These are phyloP conservation scores for Elongisporangium anandrum DNA, from an alignment of 352 stramenopile species.

Conservation along the genomic window DNA sequence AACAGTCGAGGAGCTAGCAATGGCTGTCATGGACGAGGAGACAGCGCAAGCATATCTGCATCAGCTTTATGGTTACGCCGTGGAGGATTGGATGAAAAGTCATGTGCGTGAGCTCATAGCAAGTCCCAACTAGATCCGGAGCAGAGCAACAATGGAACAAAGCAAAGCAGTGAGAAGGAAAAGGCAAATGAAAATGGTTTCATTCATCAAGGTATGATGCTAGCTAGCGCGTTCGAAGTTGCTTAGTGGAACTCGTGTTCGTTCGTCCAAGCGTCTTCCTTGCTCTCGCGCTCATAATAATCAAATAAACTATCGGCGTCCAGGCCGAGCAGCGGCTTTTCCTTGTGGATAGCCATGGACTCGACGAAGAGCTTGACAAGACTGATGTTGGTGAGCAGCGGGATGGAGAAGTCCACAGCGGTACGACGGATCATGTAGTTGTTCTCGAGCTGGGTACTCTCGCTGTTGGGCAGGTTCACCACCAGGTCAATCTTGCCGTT, in stretches of 20 bases:
- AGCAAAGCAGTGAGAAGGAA: too few relatives aligned
- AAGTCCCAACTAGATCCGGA: not conserved
- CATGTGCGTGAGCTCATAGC: not conserved
- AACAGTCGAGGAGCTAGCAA: conserved; percentile 25
- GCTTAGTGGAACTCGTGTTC: conserved; percentile 95
- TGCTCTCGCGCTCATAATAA: conserved; percentile 94
- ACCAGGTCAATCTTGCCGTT: conserved; percentile 94
- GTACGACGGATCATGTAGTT: conserved; percentile 93
- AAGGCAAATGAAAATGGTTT: not conserved
- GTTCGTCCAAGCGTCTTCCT: conserved; percentile 92
- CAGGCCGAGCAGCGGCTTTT: conserved; percentile 90
- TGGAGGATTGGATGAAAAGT: conserved; percentile 55
- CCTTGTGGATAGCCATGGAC: conserved; percentile 91
- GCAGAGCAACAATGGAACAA: not conserved
- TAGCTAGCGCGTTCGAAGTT: conserved; percentile 4
- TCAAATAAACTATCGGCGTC: conserved; percentile 96
- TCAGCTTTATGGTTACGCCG: conserved; percentile 33
- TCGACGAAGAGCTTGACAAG: conserved; percentile 92
- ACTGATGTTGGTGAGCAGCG: conserved; percentile 90
- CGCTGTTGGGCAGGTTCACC: conserved; percentile 89
- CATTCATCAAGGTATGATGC: conserved; percentile 1
- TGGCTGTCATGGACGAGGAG: conserved; percentile 30
- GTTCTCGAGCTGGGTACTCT: conserved; percentile 87
- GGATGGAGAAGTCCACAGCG: conserved; percentile 91
- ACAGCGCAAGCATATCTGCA: conserved; percentile 28